Evolutionary conservation across 2,329 filamentous ascomycete species (phyloP).

Genomic region (Botrytis pseudocinerea): DNA sequence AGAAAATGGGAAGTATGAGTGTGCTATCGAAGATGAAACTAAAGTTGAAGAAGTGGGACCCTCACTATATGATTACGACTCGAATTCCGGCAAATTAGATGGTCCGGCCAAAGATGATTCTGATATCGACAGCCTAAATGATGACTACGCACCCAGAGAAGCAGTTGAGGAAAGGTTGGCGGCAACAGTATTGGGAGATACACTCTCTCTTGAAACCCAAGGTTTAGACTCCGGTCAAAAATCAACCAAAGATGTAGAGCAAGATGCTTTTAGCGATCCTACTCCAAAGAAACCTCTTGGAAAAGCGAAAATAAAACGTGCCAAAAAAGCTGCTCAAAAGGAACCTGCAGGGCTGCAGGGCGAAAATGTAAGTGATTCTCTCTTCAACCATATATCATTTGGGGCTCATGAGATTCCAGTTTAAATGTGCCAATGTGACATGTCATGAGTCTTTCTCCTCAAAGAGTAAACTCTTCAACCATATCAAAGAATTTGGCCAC

Average conservation of each 20-base stretch:
- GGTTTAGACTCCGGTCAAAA: neutral
- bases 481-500: slow-evolving; percentile 59
- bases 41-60: neutral
- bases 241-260: slow-evolving; percentile 20
- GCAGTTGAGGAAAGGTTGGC: slow-evolving; percentile 30
- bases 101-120: slow-evolving; percentile 4
- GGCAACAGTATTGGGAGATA: neutral
- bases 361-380: slow-evolving; percentile 28
- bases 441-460: slow-evolving; percentile 60
- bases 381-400: neutral
- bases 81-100: neutral
- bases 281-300: slow-evolving; percentile 44
- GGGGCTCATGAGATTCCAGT: slow-evolving; percentile 36
- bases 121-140: slow-evolving; percentile 30
- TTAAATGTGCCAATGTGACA: slow-evolving; percentile 50
- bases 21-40: neutral
- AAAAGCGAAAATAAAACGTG: slow-evolving; percentile 55
- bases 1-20: slow-evolving; percentile 4
- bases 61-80: neutral
- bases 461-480: slow-evolving; percentile 62
- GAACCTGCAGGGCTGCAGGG: slow-evolving; percentile 23
- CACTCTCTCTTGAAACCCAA: neutral
- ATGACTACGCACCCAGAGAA: slow-evolving; percentile 41
- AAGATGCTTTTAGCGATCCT: slow-evolving; percentile 9
- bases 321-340: slow-evolving; percentile 44